Conservation (phyloP, 2,329 filamentous ascomycete genomes). For the Mollisia scopiformis region DNA sequence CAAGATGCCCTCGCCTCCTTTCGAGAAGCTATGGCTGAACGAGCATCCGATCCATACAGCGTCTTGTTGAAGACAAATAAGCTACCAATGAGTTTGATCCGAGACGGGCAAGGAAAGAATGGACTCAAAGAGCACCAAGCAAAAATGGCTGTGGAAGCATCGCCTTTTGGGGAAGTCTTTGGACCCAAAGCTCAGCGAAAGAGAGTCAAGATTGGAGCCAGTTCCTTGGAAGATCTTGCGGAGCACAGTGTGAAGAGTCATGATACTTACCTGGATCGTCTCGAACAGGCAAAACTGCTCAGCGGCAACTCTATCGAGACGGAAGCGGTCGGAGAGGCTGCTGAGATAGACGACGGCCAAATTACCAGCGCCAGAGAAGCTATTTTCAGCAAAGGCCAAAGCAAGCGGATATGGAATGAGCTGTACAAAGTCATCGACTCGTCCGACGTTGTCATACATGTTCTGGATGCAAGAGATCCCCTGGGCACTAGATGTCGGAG, state of each 20-base stretch:
- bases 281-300: slow-evolving; percentile 77
- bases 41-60: slow-evolving; percentile 86
- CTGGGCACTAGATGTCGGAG: slow-evolving; percentile 87
- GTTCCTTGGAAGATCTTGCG: slow-evolving; percentile 80
- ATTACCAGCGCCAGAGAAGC: slow-evolving; percentile 74
- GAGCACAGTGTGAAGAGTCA: slow-evolving; percentile 80
- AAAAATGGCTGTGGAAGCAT: slow-evolving; percentile 89
- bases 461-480: slow-evolving; percentile 87
- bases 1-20: slow-evolving; percentile 88
- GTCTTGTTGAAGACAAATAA: slow-evolving; percentile 98
- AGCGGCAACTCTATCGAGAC: slow-evolving; percentile 67
- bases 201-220: slow-evolving; percentile 84
- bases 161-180: slow-evolving; percentile 86
- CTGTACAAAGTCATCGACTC: slow-evolving; percentile 94
- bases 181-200: slow-evolving; percentile 94
- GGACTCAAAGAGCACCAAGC: slow-evolving; percentile 90
- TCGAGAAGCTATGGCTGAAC: slow-evolving; percentile 88
- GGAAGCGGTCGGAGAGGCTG: slow-evolving; percentile 49
- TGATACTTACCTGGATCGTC: slow-evolving; percentile 77
- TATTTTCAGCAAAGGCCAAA: slow-evolving; percentile 93
- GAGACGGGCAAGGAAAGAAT: slow-evolving; percentile 76
- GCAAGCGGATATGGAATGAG: slow-evolving; percentile 97
- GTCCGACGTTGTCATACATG: slow-evolving; percentile 94
- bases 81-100: slow-evolving; percentile 91
- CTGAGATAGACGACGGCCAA: slow-evolving; percentile 44